Evolutionary conservation across 2,329 filamentous ascomycete species (phyloP).

Genomic region (Davidsoniella eucalypti): DNA sequence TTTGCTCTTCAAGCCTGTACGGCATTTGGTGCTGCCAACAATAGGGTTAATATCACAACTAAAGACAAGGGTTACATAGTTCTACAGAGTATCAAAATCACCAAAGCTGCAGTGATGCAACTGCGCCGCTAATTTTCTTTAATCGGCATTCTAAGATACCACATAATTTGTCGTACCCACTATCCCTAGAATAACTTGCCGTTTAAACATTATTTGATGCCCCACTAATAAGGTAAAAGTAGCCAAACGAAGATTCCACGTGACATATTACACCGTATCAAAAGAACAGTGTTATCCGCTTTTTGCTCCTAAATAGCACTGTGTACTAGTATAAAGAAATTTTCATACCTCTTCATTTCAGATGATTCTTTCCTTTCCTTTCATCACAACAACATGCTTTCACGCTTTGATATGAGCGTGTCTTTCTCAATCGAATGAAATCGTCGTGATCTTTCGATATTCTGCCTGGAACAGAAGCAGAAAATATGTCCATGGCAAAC

Average conservation of each 20-base stretch:
- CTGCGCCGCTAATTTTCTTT: no score
- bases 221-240: not conserved
- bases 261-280: constrained; percentile 1
- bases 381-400: not conserved
- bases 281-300: constrained; percentile 6
- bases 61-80: no score
- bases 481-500: not conserved
- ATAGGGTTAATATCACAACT: no score
- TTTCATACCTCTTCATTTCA: not conserved
- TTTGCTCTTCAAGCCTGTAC: no score
- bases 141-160: no score
- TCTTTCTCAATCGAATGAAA: no score
- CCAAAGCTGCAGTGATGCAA: no score
- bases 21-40: no score
- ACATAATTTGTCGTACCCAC: no score
- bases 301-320: not conserved
- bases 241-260: not conserved
- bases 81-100: no score
- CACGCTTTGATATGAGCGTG: not conserved
- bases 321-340: constrained; percentile 7
- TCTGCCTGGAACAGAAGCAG: constrained; percentile 3
- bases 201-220: not conserved
- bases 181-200: no score
- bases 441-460: not conserved
- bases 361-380: constrained; percentile 5